Conservation (phyloP, 257 asterid species). For the Echites panduratus region DNA sequence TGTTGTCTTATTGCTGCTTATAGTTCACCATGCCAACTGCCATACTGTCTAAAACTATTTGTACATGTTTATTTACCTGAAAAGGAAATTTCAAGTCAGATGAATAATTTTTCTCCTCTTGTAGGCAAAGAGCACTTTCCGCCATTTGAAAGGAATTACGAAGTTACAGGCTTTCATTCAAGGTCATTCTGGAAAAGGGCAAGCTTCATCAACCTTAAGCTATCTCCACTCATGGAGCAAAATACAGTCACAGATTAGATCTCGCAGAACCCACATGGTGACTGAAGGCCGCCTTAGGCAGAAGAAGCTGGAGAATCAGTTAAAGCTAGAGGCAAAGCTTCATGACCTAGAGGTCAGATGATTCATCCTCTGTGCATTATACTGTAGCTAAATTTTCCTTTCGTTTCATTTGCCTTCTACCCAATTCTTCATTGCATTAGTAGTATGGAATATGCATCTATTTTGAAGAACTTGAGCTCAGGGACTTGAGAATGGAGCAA, state of each 20-base stretch:
- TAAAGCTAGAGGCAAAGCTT: constrained; percentile 84
- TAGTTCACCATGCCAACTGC: background rate
- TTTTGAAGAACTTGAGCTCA: background rate
- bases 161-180: constrained; percentile 57
- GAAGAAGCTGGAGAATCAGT: constrained; percentile 71
- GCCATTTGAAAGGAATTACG: constrained; percentile 43
- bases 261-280: constrained; percentile 71
- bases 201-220: constrained; percentile 61
- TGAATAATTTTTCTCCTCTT: constrained; percentile 16
- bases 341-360: constrained; percentile 71
- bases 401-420: background rate
- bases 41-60: background rate
- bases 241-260: constrained; percentile 63
- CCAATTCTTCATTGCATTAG: background rate
- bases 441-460: background rate
- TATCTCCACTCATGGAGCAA: constrained; percentile 71
- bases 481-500: no score
- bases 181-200: constrained; percentile 53
- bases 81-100: background rate
- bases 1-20: background rate
- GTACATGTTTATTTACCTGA: background rate
- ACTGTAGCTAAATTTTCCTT: background rate
- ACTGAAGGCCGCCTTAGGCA: constrained; percentile 64
- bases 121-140: constrained; percentile 66
- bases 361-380: constrained; percentile 1